phyloP scores from a whole-genome alignment of 805 yeast genomes.

The Nakazawaea holstii region DNA sequence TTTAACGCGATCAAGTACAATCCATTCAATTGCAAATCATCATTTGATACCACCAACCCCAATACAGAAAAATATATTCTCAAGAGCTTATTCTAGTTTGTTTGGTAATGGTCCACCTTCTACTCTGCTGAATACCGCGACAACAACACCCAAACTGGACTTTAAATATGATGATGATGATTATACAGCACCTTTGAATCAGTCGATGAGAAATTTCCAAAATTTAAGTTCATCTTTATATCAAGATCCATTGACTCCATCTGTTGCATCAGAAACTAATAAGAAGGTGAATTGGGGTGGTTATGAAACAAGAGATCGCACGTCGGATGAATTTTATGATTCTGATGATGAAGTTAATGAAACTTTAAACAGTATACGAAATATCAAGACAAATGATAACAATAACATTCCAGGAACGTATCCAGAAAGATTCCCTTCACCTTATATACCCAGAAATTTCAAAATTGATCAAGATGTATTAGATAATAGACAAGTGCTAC shows the following conservation, averaged over 20 bases:
- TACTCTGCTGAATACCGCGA: not conserved
- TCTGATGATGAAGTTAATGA: slow-evolving; percentile 10
- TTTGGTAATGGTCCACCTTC: not conserved
- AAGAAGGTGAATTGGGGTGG: slow-evolving; percentile 4
- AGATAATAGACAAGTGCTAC: slow-evolving; percentile 5
- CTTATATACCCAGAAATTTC: slow-evolving; percentile 6
- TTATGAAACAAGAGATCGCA: slow-evolving; percentile 7
- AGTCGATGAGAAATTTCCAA: slow-evolving; percentile 5
- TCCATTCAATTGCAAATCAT: slow-evolving; percentile 1
- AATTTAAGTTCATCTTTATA: not conserved
- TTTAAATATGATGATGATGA: not conserved
- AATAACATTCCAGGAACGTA: slow-evolving; percentile 6
- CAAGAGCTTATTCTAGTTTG: slow-evolving; percentile 7
- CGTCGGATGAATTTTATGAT: slow-evolving; percentile 4
- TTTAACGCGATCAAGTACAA: not conserved
- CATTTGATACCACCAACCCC: slow-evolving; percentile 10
- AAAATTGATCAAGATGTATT: slow-evolving; percentile 1
- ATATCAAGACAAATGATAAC: not conserved
- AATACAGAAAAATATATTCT: slow-evolving; percentile 5
- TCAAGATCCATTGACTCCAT: not conserved
- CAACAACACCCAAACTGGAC: not conserved
- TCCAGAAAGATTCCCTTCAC: slow-evolving; percentile 8
- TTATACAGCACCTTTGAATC: slow-evolving; percentile 5
- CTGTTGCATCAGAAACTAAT: not conserved
- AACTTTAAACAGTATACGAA: slow-evolving; percentile 5